These are phyloP conservation scores for Pyrenophora tritici-repentis DNA, from an alignment of 2,329 filamentous ascomycete genomes.

Conservation along the genomic window DNA sequence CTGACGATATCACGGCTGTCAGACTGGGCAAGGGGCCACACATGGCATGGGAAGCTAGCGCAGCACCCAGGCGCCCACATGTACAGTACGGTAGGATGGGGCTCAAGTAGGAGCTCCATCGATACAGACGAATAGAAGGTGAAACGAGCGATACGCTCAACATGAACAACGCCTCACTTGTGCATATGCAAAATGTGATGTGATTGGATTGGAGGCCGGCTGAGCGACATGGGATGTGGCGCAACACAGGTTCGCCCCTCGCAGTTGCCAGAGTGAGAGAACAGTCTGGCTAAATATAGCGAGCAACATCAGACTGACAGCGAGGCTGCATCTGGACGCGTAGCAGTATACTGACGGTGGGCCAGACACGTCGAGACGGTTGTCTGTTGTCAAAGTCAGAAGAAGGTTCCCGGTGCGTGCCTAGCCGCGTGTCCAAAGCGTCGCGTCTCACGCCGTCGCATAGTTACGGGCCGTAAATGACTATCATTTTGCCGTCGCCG, in stretches of 20 bases:
- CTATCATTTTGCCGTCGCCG: conserved; percentile 37
- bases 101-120: conserved; percentile 22
- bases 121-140: conserved; percentile 25
- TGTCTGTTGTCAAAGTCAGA: conserved; percentile 19
- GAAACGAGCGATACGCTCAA: conserved; percentile 35
- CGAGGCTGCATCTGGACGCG: conserved; percentile 22
- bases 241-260: conserved; percentile 4
- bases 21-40: conserved; percentile 10
- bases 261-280: conserved; percentile 17
- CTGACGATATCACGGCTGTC: conserved; percentile 30
- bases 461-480: conserved; percentile 35
- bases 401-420: conserved; percentile 17
- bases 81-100: conserved; percentile 37
- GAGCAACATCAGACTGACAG: conserved; percentile 7
- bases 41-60: conserved; percentile 39
- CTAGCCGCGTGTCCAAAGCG: conserved; percentile 16
- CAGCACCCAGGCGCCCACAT: conserved; percentile 37
- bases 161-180: conserved; percentile 14
- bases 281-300: conserved; percentile 27
- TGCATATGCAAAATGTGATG: conserved; percentile 23
- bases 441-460: conserved; percentile 31
- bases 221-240: conserved; percentile 6
- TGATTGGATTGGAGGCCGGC: conserved; percentile 22
- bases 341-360: conserved; percentile 11
- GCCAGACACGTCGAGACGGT: conserved; percentile 16